Conservation (phyloP, 1,284 basidiomycete genomes). For the Agroathelia rolfsii region DNA sequence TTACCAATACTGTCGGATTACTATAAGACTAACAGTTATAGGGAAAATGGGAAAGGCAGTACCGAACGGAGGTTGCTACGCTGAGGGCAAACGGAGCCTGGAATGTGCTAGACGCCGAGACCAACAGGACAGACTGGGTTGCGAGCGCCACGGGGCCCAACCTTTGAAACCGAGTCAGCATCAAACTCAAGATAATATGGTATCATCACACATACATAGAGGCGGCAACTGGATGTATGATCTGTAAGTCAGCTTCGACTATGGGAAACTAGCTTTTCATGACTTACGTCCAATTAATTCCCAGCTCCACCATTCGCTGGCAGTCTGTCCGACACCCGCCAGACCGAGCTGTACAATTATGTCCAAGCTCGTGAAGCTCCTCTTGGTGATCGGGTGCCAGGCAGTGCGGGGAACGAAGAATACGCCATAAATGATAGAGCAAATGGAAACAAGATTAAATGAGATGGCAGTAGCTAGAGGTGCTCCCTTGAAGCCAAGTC, state of each 20-base stretch:
- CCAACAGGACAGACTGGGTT: conserved; percentile 65
- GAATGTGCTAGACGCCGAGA: conserved; percentile 69
- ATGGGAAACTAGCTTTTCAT: conserved; percentile 54
- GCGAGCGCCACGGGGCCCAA: conserved; percentile 56
- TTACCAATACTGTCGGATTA: conserved; percentile 57
- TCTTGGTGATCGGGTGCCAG: conserved; percentile 71
- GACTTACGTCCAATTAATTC: conserved; percentile 57
- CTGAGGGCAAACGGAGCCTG: conserved; percentile 79
- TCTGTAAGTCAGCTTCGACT: conserved; percentile 5
- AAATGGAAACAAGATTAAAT: conserved; percentile 73
- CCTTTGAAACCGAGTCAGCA: conserved; percentile 19
- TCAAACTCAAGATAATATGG: conserved; percentile 4
- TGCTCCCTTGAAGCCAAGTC: conserved; percentile 89
- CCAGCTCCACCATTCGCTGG: conserved; percentile 91
- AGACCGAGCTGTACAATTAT: conserved; percentile 68
- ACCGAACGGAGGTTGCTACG: conserved; percentile 79
- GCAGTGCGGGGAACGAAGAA: conserved; percentile 71
- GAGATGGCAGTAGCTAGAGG: conserved; percentile 85
- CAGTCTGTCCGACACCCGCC: conserved; percentile 62
- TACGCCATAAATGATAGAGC: conserved; percentile 65
- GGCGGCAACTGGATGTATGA: conserved; percentile 10
- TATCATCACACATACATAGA: too few species aligned
- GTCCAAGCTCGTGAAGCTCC: conserved; percentile 63
- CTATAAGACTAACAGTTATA: background rate
- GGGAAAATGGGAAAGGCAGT: conserved; percentile 16